Base-by-base conservation (phyloP, 2,329 filamentous ascomycete genomes). In the Fusarium chuoi region DNA sequence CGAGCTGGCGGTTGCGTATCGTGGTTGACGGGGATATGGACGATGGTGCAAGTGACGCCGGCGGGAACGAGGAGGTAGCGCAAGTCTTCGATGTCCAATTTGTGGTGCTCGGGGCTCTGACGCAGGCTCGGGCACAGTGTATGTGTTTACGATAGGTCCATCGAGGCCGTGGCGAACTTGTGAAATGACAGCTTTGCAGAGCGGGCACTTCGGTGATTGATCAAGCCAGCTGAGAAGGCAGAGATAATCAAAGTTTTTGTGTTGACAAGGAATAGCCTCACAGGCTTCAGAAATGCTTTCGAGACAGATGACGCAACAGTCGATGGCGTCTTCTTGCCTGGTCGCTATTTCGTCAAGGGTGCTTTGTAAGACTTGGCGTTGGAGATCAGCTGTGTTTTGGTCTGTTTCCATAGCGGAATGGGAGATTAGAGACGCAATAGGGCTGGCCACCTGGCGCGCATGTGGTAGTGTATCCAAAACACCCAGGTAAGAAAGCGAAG, bases 181-280 rank as follows among this genome's bases (percentile, higher is more conserved):
- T 11, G 80, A 77, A 41, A 91, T 85, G 45, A 78, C 73, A 9
- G 85, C 79, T 70, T 91, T 91, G 89, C 95, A 98, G 59, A 98
- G 86, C 24, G 96, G 95, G 78, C 95, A 98, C 54, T 86, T 88
- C 2, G 91, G 86, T 15, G 89, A 89, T 72, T 93, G 86, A 75
- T 94, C 88, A 10, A 97, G 85, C 95, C 96, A 98, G 82, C 88
- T 95, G 28, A 92, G 83, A 11, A 98, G 88, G 81, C 95, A 98
- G 18, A 94, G 81, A 79, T 95, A 97, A 85, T 98, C 95, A 80
- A 97, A 98, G 75, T 91, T 90, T 65, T 86, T 84, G 84, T 98
- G 95, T 46, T 89, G 88, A 85, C 95, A 98, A 13, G 95, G 95
- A 26, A 88, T 84, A 13, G 93, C 89, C 57, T 92, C 86, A 71